phyloP scores from a whole-genome alignment of 768 basidiomycete genomes.

The Rickenella mellea region DNA sequence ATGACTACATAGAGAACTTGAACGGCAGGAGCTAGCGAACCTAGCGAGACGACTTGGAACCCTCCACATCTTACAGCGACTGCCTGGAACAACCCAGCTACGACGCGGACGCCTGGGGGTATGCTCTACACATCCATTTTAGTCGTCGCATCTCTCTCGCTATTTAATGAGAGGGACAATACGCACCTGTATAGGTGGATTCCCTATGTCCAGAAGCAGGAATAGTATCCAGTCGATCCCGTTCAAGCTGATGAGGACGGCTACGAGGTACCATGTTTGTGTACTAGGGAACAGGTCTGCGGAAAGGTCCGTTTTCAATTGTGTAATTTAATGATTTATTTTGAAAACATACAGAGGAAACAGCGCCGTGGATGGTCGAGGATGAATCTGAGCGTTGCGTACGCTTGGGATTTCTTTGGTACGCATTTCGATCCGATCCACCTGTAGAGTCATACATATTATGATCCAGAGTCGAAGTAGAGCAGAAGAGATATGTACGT shows the following conservation, averaged over 20 bases:
- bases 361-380: slow-evolving; percentile 28
- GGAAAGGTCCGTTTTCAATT: no score
- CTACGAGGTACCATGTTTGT: slow-evolving; percentile 23
- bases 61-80: slow-evolving; percentile 29
- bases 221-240: slow-evolving; percentile 46
- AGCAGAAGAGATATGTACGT: slow-evolving; percentile 15
- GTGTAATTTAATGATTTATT: background rate
- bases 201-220: slow-evolving; percentile 34
- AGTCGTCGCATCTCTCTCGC: background rate
- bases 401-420: slow-evolving; percentile 15
- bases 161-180: slow-evolving; percentile 12
- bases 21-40: slow-evolving; percentile 27
- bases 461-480: background rate
- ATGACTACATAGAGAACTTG: slow-evolving; percentile 14
- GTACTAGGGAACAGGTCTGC: slow-evolving; percentile 23
- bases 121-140: background rate
- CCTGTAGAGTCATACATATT: no score
- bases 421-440: slow-evolving; percentile 5
- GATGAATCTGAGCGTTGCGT: slow-evolving; percentile 25
- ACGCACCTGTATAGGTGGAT: slow-evolving; percentile 22
- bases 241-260: slow-evolving; percentile 46
- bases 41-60: slow-evolving; percentile 27
- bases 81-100: slow-evolving; percentile 29
- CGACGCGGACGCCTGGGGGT: slow-evolving; percentile 19
- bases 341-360: slow-evolving; percentile 13